Evolutionary conservation across 176 grass and related monocot genomes (phyloP).

Genomic region (Saccharum officinarum): DNA sequence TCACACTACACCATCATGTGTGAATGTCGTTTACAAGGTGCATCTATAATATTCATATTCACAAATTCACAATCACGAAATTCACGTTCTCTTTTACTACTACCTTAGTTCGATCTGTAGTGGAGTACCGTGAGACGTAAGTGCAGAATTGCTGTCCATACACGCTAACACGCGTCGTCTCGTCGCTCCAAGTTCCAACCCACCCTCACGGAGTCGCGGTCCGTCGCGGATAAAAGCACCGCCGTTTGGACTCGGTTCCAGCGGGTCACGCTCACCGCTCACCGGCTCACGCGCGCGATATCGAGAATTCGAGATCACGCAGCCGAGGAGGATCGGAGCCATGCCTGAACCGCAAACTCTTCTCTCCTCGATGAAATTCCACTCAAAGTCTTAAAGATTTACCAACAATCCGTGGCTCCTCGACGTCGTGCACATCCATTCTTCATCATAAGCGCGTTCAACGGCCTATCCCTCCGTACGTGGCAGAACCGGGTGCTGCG

Average conservation of each 20-base stretch:
- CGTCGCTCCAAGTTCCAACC: neutral
- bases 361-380: neutral
- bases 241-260: too few species aligned
- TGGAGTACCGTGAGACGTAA: too few species aligned
- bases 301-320: too few species aligned
- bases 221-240: too few species aligned
- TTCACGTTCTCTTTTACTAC: neutral
- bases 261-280: too few species aligned
- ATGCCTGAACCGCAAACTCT: neutral
- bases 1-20: neutral
- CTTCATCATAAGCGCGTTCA: neutral
- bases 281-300: too few species aligned
- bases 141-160: too few species aligned
- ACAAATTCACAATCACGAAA: neutral
- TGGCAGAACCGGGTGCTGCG: neutral
- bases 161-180: neutral
- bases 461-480: neutral
- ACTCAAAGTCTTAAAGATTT: neutral
- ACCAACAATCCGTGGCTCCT: neutral
- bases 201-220: too few species aligned
- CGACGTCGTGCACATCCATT: neutral
- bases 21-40: neutral
- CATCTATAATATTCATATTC: neutral
- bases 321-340: too few species aligned
- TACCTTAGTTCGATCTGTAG: too few species aligned